Evolutionary conservation across 1,284 basidiomycete species (phyloP).

Genomic region (Malassezia psittaci): DNA sequence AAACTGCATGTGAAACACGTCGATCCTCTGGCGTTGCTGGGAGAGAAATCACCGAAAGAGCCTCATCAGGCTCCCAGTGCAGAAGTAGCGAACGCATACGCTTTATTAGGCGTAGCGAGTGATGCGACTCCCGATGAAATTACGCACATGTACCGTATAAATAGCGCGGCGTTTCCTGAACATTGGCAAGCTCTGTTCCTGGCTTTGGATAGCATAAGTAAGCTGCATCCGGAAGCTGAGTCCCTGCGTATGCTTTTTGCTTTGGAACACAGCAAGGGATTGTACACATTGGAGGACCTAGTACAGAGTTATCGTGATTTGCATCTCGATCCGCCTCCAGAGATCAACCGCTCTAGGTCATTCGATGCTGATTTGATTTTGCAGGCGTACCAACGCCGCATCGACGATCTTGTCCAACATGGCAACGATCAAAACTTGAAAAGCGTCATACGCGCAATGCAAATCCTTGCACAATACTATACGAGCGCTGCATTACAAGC

Average conservation of each 20-base stretch:
- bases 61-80: neutral
- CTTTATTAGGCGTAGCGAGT: constrained; percentile 8
- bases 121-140: neutral
- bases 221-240: neutral
- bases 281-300: constrained; percentile 6
- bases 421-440: constrained; percentile 8
- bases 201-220: constrained; percentile 1
- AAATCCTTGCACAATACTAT: neutral
- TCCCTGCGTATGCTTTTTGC: constrained; percentile 1
- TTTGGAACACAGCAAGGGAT: constrained; percentile 10
- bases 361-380: neutral
- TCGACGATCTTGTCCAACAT: constrained; percentile 1
- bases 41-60: neutral
- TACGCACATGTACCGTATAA: constrained; percentile 1
- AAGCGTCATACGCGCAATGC: neutral
- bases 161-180: constrained; percentile 4
- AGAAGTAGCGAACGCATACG: neutral
- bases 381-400: constrained; percentile 1
- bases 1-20: neutral
- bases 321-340: neutral
- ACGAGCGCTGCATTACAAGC: neutral
- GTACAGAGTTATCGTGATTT: neutral
- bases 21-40: neutral
- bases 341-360: neutral
- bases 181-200: neutral